These are phyloP conservation scores for Thoreauomyces humboldtii DNA, from an alignment of 192 early-diverging fungal species.

Conservation along the genomic window DNA sequence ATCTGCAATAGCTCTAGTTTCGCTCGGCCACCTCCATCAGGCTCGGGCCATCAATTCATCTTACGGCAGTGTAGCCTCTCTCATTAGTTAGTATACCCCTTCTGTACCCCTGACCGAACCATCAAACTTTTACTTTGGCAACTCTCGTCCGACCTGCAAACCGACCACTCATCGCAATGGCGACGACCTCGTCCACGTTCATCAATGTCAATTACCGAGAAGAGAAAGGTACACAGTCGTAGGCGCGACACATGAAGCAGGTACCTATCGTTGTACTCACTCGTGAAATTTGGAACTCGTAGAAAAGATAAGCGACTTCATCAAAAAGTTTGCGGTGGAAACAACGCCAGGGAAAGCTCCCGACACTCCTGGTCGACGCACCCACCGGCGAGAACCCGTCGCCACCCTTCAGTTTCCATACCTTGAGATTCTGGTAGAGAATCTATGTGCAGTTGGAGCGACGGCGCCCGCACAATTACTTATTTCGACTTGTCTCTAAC, in stretches of 20 bases:
- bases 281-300: background rate
- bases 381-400: background rate
- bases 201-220: constrained; percentile 43
- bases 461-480: background rate
- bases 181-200: constrained; percentile 1
- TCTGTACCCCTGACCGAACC: too few relatives aligned
- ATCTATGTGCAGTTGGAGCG: background rate
- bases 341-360: background rate
- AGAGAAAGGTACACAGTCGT: constrained; percentile 37
- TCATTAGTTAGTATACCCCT: too few relatives aligned
- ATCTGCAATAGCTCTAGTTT: too few relatives aligned
- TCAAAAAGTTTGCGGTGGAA: constrained; percentile 38
- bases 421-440: constrained; percentile 32
- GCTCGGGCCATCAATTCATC: too few relatives aligned
- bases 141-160: too few relatives aligned
- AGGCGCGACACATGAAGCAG: background rate
- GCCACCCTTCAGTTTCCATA: constrained; percentile 24
- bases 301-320: constrained; percentile 38
- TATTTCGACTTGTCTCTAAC: background rate
- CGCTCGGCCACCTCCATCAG: too few relatives aligned
- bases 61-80: too few relatives aligned
- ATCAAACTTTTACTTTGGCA: too few relatives aligned
- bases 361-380: constrained; percentile 9
- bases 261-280: background rate
- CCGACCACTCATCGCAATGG: too few relatives aligned